A percentile compares a stretch with the other conserved stretches of the same genome.
Conservation (phyloP, 1,284 basidiomycete species). For the Phaffia rhodozyma region DNA sequence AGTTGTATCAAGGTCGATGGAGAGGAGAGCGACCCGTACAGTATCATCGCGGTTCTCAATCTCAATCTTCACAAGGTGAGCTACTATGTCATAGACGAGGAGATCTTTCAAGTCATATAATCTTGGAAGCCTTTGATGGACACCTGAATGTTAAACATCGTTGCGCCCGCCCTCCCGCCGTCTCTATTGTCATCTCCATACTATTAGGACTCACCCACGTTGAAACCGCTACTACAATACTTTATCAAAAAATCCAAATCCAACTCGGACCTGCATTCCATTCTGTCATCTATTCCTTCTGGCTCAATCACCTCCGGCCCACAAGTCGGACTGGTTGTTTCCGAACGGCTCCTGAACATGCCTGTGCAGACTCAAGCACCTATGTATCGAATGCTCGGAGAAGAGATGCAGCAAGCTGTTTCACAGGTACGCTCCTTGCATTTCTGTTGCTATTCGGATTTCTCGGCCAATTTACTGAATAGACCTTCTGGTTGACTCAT, state of each 20-base stretch:
- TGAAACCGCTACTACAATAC: slow-evolving; percentile 61
- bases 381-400: slow-evolving; percentile 72
- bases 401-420: slow-evolving; percentile 61
- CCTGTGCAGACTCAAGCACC: slow-evolving; percentile 79
- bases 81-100: background rate
- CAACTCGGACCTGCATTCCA: slow-evolving; percentile 34
- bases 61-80: slow-evolving; percentile 61
- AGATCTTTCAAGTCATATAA: no score
- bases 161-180: background rate
- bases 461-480: background rate
- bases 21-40: slow-evolving; percentile 73
- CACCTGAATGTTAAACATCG: no score
- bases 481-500: slow-evolving; percentile 19
- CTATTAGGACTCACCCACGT: slow-evolving; percentile 52
- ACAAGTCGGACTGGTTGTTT: slow-evolving; percentile 67
- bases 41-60: slow-evolving; percentile 68
- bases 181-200: background rate
- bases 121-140: no score
- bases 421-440: slow-evolving; percentile 43
- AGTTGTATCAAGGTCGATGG: slow-evolving; percentile 87
- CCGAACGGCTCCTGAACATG: slow-evolving; percentile 81
- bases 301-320: slow-evolving; percentile 32
- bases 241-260: slow-evolving; percentile 43
- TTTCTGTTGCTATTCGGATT: background rate
- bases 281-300: slow-evolving; percentile 22